Evolutionary conservation across 2,329 filamentous ascomycete species (phyloP).

Genomic region (Epichloe uncinata): DNA sequence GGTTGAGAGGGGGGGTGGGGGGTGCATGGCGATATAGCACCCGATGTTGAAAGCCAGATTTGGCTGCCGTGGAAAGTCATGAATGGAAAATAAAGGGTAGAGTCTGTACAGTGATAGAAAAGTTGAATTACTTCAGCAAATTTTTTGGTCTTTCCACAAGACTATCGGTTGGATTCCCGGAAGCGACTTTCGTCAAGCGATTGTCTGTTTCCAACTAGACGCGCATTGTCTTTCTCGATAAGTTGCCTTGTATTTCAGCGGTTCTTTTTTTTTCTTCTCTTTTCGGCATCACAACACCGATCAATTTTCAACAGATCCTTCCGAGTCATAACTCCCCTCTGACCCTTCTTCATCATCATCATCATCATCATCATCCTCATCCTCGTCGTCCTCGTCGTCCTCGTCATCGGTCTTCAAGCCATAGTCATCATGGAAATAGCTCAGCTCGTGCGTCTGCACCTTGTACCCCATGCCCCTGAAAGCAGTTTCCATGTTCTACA

Average conservation of each 20-base stretch:
- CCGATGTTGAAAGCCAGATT: too few relatives aligned
- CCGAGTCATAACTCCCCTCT: slow-evolving; percentile 3
- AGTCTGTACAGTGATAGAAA: not conserved
- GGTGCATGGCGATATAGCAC: not conserved
- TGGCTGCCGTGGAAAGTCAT: not conserved
- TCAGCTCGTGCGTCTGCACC: slow-evolving; percentile 58
- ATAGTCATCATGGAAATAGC: slow-evolving; percentile 81
- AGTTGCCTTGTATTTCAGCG: not conserved
- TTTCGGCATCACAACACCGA: not conserved
- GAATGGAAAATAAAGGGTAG: not conserved
- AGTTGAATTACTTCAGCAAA: not conserved
- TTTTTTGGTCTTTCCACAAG: too few relatives aligned
- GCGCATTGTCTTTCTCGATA: not conserved
- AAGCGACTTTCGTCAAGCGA: too few relatives aligned
- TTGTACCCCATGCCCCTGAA: slow-evolving; percentile 69
- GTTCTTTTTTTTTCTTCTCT: not conserved
- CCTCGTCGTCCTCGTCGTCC: slow-evolving; percentile 29
- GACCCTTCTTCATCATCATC: slow-evolving; percentile 11
- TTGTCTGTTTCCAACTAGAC: not conserved
- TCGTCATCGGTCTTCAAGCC: slow-evolving; percentile 59
- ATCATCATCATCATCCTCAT: slow-evolving; percentile 11
- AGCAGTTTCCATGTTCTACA: slow-evolving; percentile 46
- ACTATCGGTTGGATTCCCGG: too few relatives aligned
- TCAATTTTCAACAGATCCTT: not conserved
- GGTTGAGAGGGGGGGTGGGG: not conserved